A percentile compares a stretch with the other conserved stretches of the same genome.
These are phyloP conservation scores for Boehmeria nivea DNA, from an alignment of 306 rosid genomes.

Conservation along the genomic window DNA sequence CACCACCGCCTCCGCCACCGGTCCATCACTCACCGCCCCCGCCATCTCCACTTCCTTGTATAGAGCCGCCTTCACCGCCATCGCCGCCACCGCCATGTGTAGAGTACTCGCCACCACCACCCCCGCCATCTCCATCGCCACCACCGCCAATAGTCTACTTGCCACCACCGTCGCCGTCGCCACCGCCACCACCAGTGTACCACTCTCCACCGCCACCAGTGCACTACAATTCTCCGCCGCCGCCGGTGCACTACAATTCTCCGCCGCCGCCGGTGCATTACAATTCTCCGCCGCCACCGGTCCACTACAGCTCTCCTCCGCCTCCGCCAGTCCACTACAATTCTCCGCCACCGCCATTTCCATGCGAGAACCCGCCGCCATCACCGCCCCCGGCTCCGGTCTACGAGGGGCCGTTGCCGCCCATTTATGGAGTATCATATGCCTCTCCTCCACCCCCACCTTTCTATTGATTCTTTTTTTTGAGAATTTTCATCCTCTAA, in stretches of 20 bases:
- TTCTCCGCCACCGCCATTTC: conserved; percentile 43
- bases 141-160: conserved; percentile 17
- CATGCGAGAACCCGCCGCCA: conserved; percentile 32
- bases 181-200: conserved; percentile 35
- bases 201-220: conserved; percentile 33
- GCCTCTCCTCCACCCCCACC: conserved; percentile 98
- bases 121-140: conserved; percentile 27
- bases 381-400: conserved; percentile 74
- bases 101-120: conserved; percentile 50
- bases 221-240: conserved; percentile 22
- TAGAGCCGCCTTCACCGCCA: conserved; percentile 61
- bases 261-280: conserved; percentile 29
- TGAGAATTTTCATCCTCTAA: conserved; percentile 73
- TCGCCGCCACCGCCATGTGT: conserved; percentile 69
- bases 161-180: conserved; percentile 41
- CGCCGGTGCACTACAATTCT: conserved; percentile 23
- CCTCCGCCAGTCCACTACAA: conserved; percentile 38
- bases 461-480: conserved; percentile 91
- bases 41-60: conserved; percentile 60
- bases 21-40: conserved; percentile 47
- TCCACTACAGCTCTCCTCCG: conserved; percentile 40
- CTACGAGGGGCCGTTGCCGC: conserved; percentile 95
- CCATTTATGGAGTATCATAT: conserved; percentile 67
- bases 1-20: conserved; percentile 63
- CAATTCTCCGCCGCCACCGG: conserved; percentile 37